A percentile compares a stretch with the other conserved stretches of the same genome.
These are phyloP conservation scores for Rhodotorula sp. DNA, from an alignment of 1,284 basidiomycete genomes.

Conservation along the genomic window DNA sequence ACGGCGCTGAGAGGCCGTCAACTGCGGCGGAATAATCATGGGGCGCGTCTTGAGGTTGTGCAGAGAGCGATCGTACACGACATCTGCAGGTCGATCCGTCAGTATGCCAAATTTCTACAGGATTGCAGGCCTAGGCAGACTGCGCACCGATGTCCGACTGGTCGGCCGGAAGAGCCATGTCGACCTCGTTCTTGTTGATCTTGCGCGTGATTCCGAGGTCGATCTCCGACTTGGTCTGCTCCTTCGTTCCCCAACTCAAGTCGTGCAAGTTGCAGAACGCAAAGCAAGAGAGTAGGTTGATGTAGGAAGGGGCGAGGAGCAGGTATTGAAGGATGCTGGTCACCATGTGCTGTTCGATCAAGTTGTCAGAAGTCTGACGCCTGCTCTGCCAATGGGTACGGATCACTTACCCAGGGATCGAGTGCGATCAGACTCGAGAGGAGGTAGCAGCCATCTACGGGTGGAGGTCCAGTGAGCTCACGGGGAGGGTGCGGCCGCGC, in stretches of 20 bases:
- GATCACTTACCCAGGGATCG: conserved; percentile 19
- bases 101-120: background rate
- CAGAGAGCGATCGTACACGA: conserved; percentile 83
- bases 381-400: background rate
- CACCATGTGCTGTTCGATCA: conserved; percentile 59
- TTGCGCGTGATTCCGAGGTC: conserved; percentile 58
- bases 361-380: no score
- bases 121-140: background rate
- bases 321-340: conserved; percentile 89
- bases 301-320: conserved; percentile 63
- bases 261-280: conserved; percentile 61
- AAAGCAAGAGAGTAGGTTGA: conserved; percentile 66
- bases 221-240: conserved; percentile 45
- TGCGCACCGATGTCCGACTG: conserved; percentile 69
- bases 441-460: conserved; percentile 60
- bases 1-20: conserved; percentile 45
- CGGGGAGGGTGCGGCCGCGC: background rate
- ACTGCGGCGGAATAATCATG: conserved; percentile 48
- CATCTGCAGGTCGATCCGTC: conserved; percentile 50
- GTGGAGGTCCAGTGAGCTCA: background rate
- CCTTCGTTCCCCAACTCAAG: conserved; percentile 51
- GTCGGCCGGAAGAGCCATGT: conserved; percentile 81
- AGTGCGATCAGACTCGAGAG: conserved; percentile 51
- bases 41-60: conserved; percentile 70
- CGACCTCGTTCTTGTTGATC: conserved; percentile 74